phyloP scores from a whole-genome alignment of 441 rosid genomes.

The Dalechampia spathulata region DNA sequence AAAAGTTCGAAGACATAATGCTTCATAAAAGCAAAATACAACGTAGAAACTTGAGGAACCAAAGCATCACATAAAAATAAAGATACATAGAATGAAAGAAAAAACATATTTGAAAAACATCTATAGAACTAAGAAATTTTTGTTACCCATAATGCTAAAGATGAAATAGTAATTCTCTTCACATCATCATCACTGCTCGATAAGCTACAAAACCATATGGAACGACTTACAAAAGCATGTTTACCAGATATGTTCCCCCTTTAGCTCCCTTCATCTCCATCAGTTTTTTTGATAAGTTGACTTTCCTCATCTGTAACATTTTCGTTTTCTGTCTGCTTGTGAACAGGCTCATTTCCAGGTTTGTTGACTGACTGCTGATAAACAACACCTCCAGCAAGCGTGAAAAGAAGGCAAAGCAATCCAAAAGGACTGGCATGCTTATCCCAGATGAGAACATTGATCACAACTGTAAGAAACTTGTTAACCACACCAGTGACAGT shows the following conservation, averaged over 20 bases:
- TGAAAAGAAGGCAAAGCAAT: conserved; percentile 71
- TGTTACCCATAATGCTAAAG: conserved; percentile 3
- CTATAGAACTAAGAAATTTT: conserved; percentile 11
- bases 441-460: conserved; percentile 93
- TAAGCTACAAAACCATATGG: conserved; percentile 8
- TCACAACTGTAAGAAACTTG: conserved; percentile 86
- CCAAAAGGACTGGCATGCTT: conserved; percentile 92
- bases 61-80: not conserved
- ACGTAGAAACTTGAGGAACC: not conserved
- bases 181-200: conserved; percentile 14
- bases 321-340: conserved; percentile 29
- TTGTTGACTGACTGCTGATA: conserved; percentile 89
- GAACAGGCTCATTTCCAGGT: conserved; percentile 25
- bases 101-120: not conserved
- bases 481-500: conserved; percentile 96
- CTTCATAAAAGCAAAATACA: not conserved
- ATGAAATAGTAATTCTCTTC: conserved; percentile 10
- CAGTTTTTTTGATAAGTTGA: conserved; percentile 13
- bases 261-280: conserved; percentile 27
- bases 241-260: conserved; percentile 32
- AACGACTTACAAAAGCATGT: conserved; percentile 33
- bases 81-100: not conserved
- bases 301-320: conserved; percentile 26
- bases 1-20: not conserved
- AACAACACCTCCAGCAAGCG: conserved; percentile 71